Base-by-base conservation (phyloP, 2,329 filamentous ascomycete genomes). In the Domatiomyces globalis region DNA sequence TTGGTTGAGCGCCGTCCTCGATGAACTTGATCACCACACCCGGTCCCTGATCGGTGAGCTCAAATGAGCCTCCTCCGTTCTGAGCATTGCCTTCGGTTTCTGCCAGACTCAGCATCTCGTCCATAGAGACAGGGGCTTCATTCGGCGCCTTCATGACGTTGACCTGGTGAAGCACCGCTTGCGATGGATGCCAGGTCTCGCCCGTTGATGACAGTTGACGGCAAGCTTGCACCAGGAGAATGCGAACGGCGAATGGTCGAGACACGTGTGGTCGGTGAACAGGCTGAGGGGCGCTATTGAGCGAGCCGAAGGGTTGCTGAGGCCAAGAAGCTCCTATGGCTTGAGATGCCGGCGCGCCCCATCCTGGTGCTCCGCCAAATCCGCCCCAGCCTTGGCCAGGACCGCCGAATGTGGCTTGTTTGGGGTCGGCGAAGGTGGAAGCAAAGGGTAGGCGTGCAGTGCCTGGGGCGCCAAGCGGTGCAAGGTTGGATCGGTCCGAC, bases 21-120 rank as follows among this genome's bases (percentile, higher is more conserved):
- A 83, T 73, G 54, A 73, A 73, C 56, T 68, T 73, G 61, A 74
- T 67, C 42, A 66, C 66, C 45, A 65, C 63, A 25, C 65, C 66
- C 25, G 61, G 60, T 27, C 51, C 36, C 17, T 67, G 71, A 47
- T 79, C 76, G 42, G 75, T 73, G 54, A 76, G 77, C 33, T 85
- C 80, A 63, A 98, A 94, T 22, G 78, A 83, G n/a, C 92, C 92
- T 45, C 90, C 90, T 45, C 92, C 92, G 61, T 96, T 96, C 53
- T 83, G 80, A 1, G 72, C 65, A 61, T 84, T 94, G 52, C 92
- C 92, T 65, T 95, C 87, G 0, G 90, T 95, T 61, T 96, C 90
- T 65, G 86, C 92, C 53, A 94, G 83, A 52, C 85, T 81, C 42
- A 90, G 74, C 60, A 96, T 75, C 61, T 95, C 89, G 22, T 73